These are phyloP conservation scores for Solanum pimpinellifolium DNA, from an alignment of 257 asterid genomes.

Conservation along the genomic window DNA sequence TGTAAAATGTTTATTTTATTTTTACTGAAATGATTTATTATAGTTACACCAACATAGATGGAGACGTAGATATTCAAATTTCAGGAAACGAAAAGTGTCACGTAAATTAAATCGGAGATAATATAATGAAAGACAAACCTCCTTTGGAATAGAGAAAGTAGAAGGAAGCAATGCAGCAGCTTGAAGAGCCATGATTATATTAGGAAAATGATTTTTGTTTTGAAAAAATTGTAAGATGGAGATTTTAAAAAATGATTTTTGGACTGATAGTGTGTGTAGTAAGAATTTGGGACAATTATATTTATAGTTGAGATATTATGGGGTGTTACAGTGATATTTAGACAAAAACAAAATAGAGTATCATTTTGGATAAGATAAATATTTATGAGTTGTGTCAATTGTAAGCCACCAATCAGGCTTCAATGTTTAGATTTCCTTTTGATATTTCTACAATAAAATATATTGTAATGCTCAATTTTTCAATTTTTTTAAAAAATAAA, in stretches of 20 bases:
- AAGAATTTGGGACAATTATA: slow-evolving; percentile 1
- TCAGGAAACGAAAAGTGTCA: neutral
- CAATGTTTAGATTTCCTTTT: slow-evolving; percentile 24
- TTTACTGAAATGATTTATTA: too few relatives aligned
- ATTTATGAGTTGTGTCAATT: slow-evolving; percentile 24
- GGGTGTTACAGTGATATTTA: neutral
- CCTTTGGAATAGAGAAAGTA: slow-evolving; percentile 49
- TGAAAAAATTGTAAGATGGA: neutral
- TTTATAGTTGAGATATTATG: slow-evolving; percentile 1
- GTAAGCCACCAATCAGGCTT: slow-evolving; percentile 36
- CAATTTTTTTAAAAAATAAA: too few relatives aligned
- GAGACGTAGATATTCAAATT: neutral
- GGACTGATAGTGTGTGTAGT: neutral
- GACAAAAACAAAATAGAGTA: neutral
- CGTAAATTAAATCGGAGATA: neutral
- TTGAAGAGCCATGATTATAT: slow-evolving; percentile 58
- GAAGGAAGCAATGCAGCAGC: slow-evolving; percentile 62
- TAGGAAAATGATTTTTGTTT: neutral
- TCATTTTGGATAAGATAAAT: slow-evolving; percentile 51
- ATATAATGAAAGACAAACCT: slow-evolving; percentile 17
- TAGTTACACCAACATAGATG: too few relatives aligned
- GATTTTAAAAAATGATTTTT: neutral
- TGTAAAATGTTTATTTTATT: too few relatives aligned
- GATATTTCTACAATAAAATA: slow-evolving; percentile 1
- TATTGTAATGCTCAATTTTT: neutral